Percentiles rank a stretch among this genome's conserved stretches.
Conservation (phyloP, 2,329 filamentous ascomycete genomes). For the Verticillium zaregamsianum region DNA sequence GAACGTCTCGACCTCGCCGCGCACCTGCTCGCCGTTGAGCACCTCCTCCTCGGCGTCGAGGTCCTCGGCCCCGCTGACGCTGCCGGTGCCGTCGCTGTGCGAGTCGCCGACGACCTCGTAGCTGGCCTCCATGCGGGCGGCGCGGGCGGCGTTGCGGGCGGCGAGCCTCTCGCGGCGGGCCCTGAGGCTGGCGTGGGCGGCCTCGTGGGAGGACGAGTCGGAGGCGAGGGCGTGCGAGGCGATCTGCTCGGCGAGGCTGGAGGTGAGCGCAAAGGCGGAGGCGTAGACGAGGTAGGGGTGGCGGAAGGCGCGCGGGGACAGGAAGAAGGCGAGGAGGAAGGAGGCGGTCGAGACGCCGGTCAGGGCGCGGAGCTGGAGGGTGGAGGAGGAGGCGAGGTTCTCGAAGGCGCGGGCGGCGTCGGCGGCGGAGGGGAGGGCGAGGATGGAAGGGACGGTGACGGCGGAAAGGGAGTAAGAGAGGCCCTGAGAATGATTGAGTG, state of each 20-base stretch:
- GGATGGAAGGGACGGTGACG: constrained; percentile 74
- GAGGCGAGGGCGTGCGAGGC: constrained; percentile 36
- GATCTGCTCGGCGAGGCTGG: constrained; percentile 49
- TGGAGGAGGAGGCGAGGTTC: constrained; percentile 59
- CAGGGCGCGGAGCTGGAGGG: constrained; percentile 62
- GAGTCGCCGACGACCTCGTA: constrained; percentile 63
- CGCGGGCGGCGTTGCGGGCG: constrained; percentile 19
- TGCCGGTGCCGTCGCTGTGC: constrained; percentile 36
- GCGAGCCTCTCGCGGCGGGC: constrained; percentile 21
- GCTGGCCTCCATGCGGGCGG: constrained; percentile 59
- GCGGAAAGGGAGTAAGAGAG: constrained; percentile 80
- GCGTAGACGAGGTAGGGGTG: constrained; percentile 93
- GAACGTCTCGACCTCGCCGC: constrained; percentile 51
- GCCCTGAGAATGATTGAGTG: constrained; percentile 52
- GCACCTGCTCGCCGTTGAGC: constrained; percentile 60
- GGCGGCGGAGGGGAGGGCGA: constrained; percentile 72
- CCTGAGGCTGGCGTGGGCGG: constrained; percentile 16
- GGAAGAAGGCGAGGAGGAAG: constrained; percentile 71
- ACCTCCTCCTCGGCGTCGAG: constrained; percentile 39
- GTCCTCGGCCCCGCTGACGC: constrained; percentile 45
- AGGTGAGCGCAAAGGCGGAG: constrained; percentile 61
- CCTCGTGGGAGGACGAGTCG: constrained; percentile 20
- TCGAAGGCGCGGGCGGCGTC: constrained; percentile 67
- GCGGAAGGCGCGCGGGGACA: constrained; percentile 69
- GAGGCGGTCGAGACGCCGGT: constrained; percentile 65